phyloP scores from a whole-genome alignment of 805 yeast species.

The Metschnikowia kofuensis region DNA sequence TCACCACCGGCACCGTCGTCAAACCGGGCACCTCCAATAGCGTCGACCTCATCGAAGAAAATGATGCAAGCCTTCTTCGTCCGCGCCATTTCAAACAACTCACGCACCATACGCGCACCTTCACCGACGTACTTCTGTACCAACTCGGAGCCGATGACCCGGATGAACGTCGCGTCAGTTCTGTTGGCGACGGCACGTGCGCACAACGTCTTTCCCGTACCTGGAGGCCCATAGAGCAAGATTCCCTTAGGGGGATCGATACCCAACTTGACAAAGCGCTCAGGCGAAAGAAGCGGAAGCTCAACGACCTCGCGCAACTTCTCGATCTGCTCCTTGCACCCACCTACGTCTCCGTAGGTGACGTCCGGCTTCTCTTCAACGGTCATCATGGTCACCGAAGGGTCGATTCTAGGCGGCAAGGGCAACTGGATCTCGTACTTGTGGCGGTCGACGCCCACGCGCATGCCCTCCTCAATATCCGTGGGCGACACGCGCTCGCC shows the following conservation, averaged over 20 bases:
- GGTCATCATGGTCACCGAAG: conserved; percentile 99
- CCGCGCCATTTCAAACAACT: conserved; percentile 97
- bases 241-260: conserved; percentile 99
- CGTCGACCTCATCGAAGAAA: conserved; percentile 97
- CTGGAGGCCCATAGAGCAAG: conserved; percentile 95
- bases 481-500: conserved; percentile 98
- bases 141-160: conserved; percentile 97
- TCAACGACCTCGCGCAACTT: conserved; percentile 23
- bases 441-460: conserved; percentile 97
- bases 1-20: conserved; percentile 99
- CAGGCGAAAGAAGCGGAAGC: conserved; percentile 67
- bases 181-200: conserved; percentile 99
- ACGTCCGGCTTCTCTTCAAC: conserved; percentile 99
- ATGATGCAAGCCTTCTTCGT: conserved; percentile 97
- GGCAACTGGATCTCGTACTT: conserved; percentile 97
- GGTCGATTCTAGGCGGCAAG: conserved; percentile 96
- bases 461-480: conserved; percentile 98
- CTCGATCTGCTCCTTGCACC: conserved; percentile 97
- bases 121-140: conserved; percentile 99
- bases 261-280: conserved; percentile 93
- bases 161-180: conserved; percentile 97
- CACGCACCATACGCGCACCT: conserved; percentile 99
- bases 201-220: conserved; percentile 97
- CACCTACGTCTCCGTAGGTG: conserved; percentile 97
- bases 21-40: conserved; percentile 99